Percentiles rank a stretch among this genome's conserved stretches.
Conservation (phyloP, 345 rosid species). For the Punica granatum region DNA sequence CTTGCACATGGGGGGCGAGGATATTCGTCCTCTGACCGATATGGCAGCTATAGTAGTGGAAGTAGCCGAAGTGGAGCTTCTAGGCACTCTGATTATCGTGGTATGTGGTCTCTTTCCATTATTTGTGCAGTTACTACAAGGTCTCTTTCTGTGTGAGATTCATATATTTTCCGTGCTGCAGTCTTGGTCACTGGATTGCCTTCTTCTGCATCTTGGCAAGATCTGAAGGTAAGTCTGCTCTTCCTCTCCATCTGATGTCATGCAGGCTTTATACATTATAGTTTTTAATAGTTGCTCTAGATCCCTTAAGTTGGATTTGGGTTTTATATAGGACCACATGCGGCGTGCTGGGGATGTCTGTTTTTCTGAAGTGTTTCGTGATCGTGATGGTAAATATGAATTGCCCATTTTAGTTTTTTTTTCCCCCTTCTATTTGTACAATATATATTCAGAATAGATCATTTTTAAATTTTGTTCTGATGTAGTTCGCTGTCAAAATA, state of each 20-base stretch:
- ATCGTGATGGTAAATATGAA: constrained; percentile 58
- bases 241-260: not conserved
- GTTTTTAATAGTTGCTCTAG: not conserved
- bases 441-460: not conserved
- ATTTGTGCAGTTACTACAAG: not conserved
- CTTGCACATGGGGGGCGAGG: constrained; percentile 86
- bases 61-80: constrained; percentile 66
- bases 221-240: constrained; percentile 66
- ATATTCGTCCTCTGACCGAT: constrained; percentile 57
- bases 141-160: constrained; percentile 2
- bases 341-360: constrained; percentile 97
- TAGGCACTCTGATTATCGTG: constrained; percentile 83
- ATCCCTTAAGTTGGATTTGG: not conserved
- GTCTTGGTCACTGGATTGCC: constrained; percentile 90
- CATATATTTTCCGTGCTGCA: constrained; percentile 19
- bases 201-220: constrained; percentile 98
- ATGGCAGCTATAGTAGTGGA: constrained; percentile 59
- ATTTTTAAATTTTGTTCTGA: not conserved
- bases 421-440: not conserved
- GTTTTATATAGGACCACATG: constrained; percentile 79
- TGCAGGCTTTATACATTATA: not conserved
- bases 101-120: constrained; percentile 26
- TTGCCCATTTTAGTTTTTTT: not conserved
- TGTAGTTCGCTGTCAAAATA: not conserved
- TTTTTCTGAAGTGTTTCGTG: constrained; percentile 87